Conservation (phyloP, 2,329 filamentous ascomycete genomes). For the Shiraia bambusicola region DNA sequence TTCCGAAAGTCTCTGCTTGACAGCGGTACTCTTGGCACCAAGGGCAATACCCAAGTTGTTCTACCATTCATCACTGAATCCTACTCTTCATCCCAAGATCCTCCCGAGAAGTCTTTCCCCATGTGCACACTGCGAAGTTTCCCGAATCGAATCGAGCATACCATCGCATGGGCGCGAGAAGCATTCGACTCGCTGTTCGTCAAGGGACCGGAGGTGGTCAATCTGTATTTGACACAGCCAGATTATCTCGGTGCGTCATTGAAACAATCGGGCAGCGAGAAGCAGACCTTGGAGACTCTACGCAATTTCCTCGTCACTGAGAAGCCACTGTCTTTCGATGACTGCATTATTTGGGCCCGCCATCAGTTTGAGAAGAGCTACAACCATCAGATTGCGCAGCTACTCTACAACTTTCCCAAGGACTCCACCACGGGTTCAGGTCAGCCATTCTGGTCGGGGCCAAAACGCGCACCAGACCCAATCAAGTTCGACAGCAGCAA, state of each 20-base stretch:
- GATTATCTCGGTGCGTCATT: conserved; percentile 85
- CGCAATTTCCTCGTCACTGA: conserved; percentile 88
- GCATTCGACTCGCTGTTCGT: conserved; percentile 94
- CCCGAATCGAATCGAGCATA: conserved; percentile 97
- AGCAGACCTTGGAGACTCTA: conserved; percentile 86
- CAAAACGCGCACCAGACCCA: conserved; percentile 91
- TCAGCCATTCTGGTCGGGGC: conserved; percentile 95
- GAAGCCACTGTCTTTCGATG: conserved; percentile 88
- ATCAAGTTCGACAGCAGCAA: conserved; percentile 86
- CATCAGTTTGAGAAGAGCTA: conserved; percentile 95
- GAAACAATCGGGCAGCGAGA: conserved; percentile 93
- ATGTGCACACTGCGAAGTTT: conserved; percentile 98
- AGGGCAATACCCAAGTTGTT: conserved; percentile 97
- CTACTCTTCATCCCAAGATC: conserved; percentile 95
- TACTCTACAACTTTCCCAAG: conserved; percentile 96
- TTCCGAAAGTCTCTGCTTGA: conserved; percentile 96
- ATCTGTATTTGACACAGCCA: conserved; percentile 87
- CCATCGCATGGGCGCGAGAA: conserved; percentile 96
- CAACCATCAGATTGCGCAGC: conserved; percentile 92
- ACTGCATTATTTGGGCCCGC: conserved; percentile 95
- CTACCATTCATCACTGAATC: conserved; percentile 91
- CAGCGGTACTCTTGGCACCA: conserved; percentile 96
- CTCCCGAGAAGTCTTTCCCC: conserved; percentile 96
- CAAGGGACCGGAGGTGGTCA: conserved; percentile 89
- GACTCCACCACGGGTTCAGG: conserved; percentile 86